Conservation (phyloP, 805 yeast genomes). For the Tetrapisispora nanseiensis region DNA sequence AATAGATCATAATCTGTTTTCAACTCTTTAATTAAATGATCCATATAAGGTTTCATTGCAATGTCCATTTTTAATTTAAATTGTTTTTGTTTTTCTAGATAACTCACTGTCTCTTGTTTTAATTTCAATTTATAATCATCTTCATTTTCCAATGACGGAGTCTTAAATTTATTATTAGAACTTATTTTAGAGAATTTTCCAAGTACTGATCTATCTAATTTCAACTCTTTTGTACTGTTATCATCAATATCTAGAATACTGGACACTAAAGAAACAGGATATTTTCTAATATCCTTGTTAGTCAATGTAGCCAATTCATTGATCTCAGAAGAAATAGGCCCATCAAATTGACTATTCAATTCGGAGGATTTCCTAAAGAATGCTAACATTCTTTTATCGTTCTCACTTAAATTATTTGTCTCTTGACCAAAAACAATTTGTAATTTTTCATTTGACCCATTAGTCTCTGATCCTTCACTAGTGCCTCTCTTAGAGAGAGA, state of each 20-base stretch:
- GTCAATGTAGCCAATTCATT: conserved; percentile 9
- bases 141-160: neutral
- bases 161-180: neutral
- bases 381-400: conserved; percentile 10
- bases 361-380: conserved; percentile 10
- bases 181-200: neutral
- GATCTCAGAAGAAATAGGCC: neutral
- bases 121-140: neutral
- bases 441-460: conserved; percentile 5
- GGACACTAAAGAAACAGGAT: conserved; percentile 18
- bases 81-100: conserved; percentile 16
- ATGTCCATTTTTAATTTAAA: conserved; percentile 16
- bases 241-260: conserved; percentile 8
- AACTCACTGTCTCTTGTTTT: conserved; percentile 5
- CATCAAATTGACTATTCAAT: conserved; percentile 5
- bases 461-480: neutral
- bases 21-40: conserved; percentile 5
- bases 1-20: conserved; percentile 22
- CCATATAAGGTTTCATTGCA: conserved; percentile 16
- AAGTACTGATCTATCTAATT: neutral
- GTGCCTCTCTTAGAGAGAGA: too few relatives aligned
- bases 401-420: conserved; percentile 7
- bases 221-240: neutral
- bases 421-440: conserved; percentile 18
- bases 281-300: conserved; percentile 19